Conservation (phyloP, 495 filamentous ascomycete genomes). For the Talaromyces liani region DNA sequence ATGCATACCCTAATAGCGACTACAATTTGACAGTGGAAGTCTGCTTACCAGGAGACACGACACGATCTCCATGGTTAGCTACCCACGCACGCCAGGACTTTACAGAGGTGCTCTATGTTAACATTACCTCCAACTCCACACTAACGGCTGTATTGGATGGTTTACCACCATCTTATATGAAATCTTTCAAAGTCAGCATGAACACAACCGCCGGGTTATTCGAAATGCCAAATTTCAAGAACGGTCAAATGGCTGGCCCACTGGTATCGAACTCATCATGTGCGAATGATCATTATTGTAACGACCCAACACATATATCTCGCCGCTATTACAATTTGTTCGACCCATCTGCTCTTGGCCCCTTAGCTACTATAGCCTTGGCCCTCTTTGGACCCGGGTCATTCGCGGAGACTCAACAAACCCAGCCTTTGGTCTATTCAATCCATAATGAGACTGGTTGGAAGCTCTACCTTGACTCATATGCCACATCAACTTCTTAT, state of each 20-base stretch:
- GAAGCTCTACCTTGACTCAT: not conserved
- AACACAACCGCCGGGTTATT: constrained; percentile 26
- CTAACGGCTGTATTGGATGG: not conserved
- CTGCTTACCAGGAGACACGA: constrained; percentile 5
- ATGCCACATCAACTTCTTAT: not conserved
- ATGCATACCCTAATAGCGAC: not conserved
- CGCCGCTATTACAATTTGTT: not conserved
- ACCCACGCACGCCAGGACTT: constrained; percentile 16
- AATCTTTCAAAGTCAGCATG: constrained; percentile 13
- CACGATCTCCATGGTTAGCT: constrained; percentile 11
- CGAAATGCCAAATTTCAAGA: constrained; percentile 25
- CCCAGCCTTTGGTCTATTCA: not conserved
- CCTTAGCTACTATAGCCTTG: constrained; percentile 18
- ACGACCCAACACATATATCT: not conserved
- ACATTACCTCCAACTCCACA: constrained; percentile 8
- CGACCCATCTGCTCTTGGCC: constrained; percentile 10
- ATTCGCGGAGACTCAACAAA: constrained; percentile 12
- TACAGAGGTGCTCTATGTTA: constrained; percentile 14
- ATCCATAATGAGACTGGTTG: not conserved
- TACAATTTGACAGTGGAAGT: constrained; percentile 3
- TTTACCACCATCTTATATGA: not conserved
- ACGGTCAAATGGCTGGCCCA: constrained; percentile 14
- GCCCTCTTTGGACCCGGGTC: constrained; percentile 25
- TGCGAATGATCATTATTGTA: not conserved
- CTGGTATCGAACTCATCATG: constrained; percentile 12